phyloP scores from a whole-genome alignment of 768 basidiomycete genomes.

The Boletus sp. region DNA sequence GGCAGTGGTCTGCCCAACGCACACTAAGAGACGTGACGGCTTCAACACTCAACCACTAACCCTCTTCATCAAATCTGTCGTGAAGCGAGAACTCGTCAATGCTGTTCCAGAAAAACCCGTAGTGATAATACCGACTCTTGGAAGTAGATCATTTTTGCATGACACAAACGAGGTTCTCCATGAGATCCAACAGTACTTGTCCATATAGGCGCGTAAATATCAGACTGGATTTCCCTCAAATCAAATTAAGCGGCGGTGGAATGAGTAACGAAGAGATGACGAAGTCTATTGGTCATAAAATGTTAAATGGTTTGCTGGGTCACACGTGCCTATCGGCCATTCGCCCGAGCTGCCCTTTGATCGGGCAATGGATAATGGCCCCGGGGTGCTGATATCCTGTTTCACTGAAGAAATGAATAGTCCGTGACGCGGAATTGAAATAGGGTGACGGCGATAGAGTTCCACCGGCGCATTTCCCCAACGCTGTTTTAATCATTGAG shows the following conservation, averaged over 20 bases:
- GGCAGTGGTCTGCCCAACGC: no score
- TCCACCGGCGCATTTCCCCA: conserved; percentile 93
- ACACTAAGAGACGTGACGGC: no score
- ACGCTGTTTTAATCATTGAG: conserved; percentile 42
- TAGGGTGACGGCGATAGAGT: conserved; percentile 88
- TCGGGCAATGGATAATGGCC: conserved; percentile 28
- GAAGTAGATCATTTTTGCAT: neutral
- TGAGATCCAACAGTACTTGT: no score
- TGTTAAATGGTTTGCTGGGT: conserved; percentile 16
- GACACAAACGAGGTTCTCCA: neutral
- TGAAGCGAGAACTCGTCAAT: no score
- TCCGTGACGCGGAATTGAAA: conserved; percentile 78
- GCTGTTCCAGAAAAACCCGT: no score
- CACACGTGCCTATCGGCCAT: conserved; percentile 25
- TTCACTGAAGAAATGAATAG: conserved; percentile 94
- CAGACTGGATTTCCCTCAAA: no score
- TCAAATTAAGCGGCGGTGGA: conserved; percentile 11
- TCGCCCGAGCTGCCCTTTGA: conserved; percentile 17
- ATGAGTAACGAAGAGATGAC: conserved; percentile 23
- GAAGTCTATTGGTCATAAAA: conserved; percentile 24
- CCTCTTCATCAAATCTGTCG: no score
- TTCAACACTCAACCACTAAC: no score
- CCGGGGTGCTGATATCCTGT: conserved; percentile 49
- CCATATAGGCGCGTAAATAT: no score
- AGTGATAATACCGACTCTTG: neutral